Percentiles rank a stretch among this genome's conserved stretches.
Conservation (phyloP, 139 green algal species). For the Chlorella sp. region DNA sequence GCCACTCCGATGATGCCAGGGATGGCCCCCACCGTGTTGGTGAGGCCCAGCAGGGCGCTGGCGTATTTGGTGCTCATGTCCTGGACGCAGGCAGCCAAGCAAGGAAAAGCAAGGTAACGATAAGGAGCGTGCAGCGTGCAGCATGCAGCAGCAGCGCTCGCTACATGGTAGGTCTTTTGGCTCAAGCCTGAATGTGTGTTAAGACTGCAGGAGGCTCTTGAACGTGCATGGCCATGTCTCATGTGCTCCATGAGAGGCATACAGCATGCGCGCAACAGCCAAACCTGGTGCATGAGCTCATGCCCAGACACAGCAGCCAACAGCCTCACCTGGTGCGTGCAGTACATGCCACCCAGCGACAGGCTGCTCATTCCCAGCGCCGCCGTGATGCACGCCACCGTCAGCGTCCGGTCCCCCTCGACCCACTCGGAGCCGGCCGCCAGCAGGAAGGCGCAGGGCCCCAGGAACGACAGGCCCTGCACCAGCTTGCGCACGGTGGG, state of each 20-base stretch:
- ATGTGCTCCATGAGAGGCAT: no score
- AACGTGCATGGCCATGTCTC: no score
- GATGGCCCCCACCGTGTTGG: slow-evolving; percentile 82
- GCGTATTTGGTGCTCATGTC: slow-evolving; percentile 72
- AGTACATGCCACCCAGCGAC: slow-evolving; percentile 85
- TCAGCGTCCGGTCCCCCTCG: slow-evolving; percentile 9
- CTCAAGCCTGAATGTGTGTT: no score
- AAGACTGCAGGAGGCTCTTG: no score
- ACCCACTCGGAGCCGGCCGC: slow-evolving; percentile 24
- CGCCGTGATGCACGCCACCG: slow-evolving; percentile 56
- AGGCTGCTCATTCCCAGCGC: slow-evolving; percentile 76
- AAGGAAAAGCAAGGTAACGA: no score
- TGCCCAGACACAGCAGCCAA: no score
- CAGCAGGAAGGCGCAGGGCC: slow-evolving; percentile 68
- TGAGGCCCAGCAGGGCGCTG: slow-evolving; percentile 86
- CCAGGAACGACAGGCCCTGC: slow-evolving; percentile 83
- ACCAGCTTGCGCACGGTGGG: slow-evolving; percentile 67
- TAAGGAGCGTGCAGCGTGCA: no score
- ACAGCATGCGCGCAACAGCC: no score
- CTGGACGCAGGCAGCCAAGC: no score
- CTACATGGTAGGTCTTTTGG: no score
- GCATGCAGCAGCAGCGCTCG: no score
- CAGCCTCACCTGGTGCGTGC: slow-evolving; percentile 90
- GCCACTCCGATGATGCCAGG: slow-evolving; percentile 88
- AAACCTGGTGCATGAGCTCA: no score